Evolutionary conservation across 2,329 filamentous ascomycete genomes (phyloP).

Genomic region (Didymella exigua): DNA sequence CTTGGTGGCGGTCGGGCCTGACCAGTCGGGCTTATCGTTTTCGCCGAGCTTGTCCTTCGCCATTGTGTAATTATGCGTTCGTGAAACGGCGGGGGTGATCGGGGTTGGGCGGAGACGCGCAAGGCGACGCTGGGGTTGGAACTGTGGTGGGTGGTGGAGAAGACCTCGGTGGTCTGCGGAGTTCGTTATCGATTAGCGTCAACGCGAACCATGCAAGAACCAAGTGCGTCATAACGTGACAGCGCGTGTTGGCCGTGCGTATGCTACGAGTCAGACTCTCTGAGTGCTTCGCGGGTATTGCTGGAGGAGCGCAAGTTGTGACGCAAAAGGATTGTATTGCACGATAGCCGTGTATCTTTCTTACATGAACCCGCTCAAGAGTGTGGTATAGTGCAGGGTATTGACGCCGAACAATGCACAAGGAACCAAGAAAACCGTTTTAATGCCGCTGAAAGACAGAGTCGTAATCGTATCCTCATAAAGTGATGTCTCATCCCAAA

Average conservation of each 20-base stretch:
- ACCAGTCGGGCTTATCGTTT: constrained; percentile 25
- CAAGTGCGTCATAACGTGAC: constrained; percentile 12
- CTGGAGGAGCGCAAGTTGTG: constrained; percentile 23
- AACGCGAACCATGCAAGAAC: neutral
- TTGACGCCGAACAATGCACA: constrained; percentile 15
- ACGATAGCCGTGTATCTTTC: constrained; percentile 5
- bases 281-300: neutral
- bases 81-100: neutral
- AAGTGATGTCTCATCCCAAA: constrained; percentile 13
- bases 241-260: neutral
- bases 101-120: neutral
- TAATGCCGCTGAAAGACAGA: constrained; percentile 35
- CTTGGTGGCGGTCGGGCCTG: constrained; percentile 41
- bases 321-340: neutral
- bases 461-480: constrained; percentile 17
- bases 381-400: constrained; percentile 18
- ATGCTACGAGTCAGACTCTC: neutral
- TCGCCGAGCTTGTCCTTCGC: constrained; percentile 21
- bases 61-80: neutral
- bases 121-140: neutral
- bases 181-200: constrained; percentile 47
- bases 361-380: constrained; percentile 11
- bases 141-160: neutral
- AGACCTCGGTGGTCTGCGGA: constrained; percentile 18
- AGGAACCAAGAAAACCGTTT: constrained; percentile 17